These are phyloP conservation scores for Zangia roseola DNA, from an alignment of 768 basidiomycete species.

Conservation along the genomic window DNA sequence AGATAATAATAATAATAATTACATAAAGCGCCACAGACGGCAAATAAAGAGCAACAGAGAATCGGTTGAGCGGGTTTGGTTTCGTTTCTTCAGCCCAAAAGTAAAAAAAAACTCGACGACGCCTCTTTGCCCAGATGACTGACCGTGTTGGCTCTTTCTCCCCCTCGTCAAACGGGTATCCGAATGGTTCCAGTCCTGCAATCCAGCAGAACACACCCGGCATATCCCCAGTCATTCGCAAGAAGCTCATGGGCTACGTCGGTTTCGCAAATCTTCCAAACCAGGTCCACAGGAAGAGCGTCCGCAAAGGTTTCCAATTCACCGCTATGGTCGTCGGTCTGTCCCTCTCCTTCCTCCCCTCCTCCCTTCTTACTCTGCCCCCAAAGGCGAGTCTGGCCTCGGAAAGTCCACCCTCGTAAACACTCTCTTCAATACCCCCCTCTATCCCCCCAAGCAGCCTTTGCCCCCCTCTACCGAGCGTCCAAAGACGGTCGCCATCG, in stretches of 20 bases:
- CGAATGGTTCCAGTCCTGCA: constrained; percentile 66
- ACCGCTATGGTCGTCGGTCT: constrained; percentile 98
- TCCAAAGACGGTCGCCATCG: constrained; percentile 93
- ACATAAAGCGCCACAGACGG: constrained; percentile 26
- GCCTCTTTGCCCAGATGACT: constrained; percentile 53
- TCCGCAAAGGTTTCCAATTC: constrained; percentile 98
- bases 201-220: constrained; percentile 38
- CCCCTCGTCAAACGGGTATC: constrained; percentile 52
- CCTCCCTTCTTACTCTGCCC: constrained; percentile 9
- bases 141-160: constrained; percentile 65
- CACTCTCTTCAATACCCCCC: constrained; percentile 95
- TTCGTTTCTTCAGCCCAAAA: constrained; percentile 49
- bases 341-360: constrained; percentile 36
- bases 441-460: constrained; percentile 88
- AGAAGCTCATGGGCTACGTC: constrained; percentile 94
- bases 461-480: constrained; percentile 82
- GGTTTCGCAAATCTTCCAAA: constrained; percentile 98
- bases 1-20: constrained; percentile 30
- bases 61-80: constrained; percentile 21
- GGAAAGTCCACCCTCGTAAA: constrained; percentile 99
- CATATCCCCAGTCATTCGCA: constrained; percentile 55
- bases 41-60: constrained; percentile 36
- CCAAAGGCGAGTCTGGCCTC: constrained; percentile 90
- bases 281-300: constrained; percentile 98
- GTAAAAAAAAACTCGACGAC: constrained; percentile 41